Base-by-base conservation (phyloP, 129 eudicot species). In the Ambrosia artemisiifolia region DNA sequence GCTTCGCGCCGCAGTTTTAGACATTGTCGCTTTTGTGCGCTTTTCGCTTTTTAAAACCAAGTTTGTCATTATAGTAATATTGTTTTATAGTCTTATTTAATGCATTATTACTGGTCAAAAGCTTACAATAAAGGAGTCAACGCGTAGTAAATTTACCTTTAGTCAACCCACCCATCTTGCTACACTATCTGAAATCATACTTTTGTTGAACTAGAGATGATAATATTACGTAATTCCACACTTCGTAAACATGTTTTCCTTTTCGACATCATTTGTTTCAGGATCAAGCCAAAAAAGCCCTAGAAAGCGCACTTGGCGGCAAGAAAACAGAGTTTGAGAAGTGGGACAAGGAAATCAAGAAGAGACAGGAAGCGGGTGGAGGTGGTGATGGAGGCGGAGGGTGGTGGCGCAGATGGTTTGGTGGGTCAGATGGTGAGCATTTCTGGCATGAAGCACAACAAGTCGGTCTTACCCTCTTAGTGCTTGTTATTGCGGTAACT, bases 401-500 rank as follows among this genome's bases (percentile, higher is more conserved):
- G 35, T 94, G 97, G 78, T 91, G 97, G 97, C 78, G 88, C 71
- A 70, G 91, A 70, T 85, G 95, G 91, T 88, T 84, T 81, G 91
- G 93, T 43, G 93, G 92, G 62, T 85, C 85, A 14, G 78, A 81
- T 66, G 97, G 77, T 66, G 97, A 84, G 47, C 83, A 79, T 81
- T 91, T 86, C 77, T 91, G 97, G 97, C 91, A 84, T 57, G 97
- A 91, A 81, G 87, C 93, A 34, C 97, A 91, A 33, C 90, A 80
- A 80, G 76, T 85, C 67, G 62, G 83, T 64, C 93, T 91, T 48
- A 77, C 97, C 38, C 69, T 91, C 53, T 77, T 91, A 54, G 96
- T 75, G 34, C 77, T 88, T 63, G 63, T 81, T 76, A 79, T 81
- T 59, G 68, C 85, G 82, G 97, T 88, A 83, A 64, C 13, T 60